Evolutionary conservation across 228 moss, liverwort and hornwort species (phyloP).

Genomic region (Sphagnum fallax): DNA sequence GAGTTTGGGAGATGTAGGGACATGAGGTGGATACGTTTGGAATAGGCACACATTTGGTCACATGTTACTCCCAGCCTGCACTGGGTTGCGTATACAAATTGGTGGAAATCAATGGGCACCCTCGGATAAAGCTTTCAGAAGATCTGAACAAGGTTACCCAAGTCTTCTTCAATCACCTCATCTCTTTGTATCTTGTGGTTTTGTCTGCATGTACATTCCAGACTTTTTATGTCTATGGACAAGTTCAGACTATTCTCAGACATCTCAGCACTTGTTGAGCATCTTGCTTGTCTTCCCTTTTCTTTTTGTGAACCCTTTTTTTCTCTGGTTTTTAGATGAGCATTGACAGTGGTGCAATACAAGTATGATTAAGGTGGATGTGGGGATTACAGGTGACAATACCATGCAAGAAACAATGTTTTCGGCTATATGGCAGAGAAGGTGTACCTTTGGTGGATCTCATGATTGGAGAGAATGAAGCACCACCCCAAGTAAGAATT

Average conservation of each 20-base stretch:
- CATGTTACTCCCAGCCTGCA: slow-evolving; percentile 89
- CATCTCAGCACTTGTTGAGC: no score
- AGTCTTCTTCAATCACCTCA: not conserved
- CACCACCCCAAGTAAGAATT: slow-evolving; percentile 50
- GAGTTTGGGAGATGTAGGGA: slow-evolving; percentile 35
- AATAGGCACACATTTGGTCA: slow-evolving; percentile 93
- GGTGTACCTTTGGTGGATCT: slow-evolving; percentile 88
- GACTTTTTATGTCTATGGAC: no score
- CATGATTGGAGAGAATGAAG: slow-evolving; percentile 76
- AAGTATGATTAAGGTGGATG: no score
- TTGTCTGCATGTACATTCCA: not conserved
- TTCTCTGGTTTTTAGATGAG: no score
- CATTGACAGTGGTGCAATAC: no score
- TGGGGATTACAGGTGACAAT: slow-evolving; percentile 62
- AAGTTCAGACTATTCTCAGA: no score
- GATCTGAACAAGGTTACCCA: slow-evolving; percentile 66
- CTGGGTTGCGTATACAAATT: slow-evolving; percentile 97
- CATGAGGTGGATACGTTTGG: slow-evolving; percentile 99
- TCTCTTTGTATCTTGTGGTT: not conserved
- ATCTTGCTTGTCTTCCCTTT: no score
- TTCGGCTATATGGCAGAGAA: slow-evolving; percentile 77
- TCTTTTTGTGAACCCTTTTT: no score
- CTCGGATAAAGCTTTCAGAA: slow-evolving; percentile 92
- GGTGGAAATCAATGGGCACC: slow-evolving; percentile 91
- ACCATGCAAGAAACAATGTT: slow-evolving; percentile 87